These are phyloP conservation scores for Leccinum rimulosum DNA, from an alignment of 768 basidiomycete species.

Conservation along the genomic window DNA sequence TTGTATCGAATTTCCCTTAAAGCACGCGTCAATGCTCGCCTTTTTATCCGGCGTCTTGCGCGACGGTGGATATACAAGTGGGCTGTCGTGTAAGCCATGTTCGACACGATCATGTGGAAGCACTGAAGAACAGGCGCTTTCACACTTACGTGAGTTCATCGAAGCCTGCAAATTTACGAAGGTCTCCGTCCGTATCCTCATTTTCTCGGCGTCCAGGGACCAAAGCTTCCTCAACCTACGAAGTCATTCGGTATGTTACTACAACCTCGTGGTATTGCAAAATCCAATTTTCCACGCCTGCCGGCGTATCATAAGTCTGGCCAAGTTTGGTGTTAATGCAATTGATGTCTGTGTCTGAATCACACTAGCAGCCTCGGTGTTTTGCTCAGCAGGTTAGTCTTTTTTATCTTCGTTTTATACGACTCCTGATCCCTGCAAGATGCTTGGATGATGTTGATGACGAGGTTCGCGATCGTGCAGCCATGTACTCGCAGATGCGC, in stretches of 20 bases:
- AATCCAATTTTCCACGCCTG: constrained; percentile 97
- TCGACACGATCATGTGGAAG: too few species aligned
- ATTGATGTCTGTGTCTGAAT: constrained; percentile 75
- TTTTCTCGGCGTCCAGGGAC: constrained; percentile 92
- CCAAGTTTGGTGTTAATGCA: constrained; percentile 94
- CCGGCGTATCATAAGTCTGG: constrained; percentile 90
- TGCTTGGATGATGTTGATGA: constrained; percentile 99
- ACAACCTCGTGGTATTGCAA: constrained; percentile 98
- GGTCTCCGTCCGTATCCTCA: constrained; percentile 93
- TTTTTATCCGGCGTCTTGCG: constrained; percentile 97
- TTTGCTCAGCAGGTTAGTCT: too few species aligned
- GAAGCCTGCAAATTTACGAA: too few species aligned
- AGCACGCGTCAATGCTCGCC: constrained; percentile 94
- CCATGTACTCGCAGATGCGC: constrained; percentile 80
- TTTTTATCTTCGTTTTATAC: not conserved
- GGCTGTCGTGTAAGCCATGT: too few species aligned
- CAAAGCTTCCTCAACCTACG: constrained; percentile 89
- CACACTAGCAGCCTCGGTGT: constrained; percentile 90
- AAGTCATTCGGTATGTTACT: constrained; percentile 99
- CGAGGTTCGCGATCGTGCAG: constrained; percentile 96
- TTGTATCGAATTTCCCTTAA: constrained; percentile 97
- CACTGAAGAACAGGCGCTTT: too few species aligned
- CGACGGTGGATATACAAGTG: too few species aligned
- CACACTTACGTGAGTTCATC: too few species aligned
- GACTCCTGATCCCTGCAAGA: constrained; percentile 37